Conservation (phyloP, 305 asterid species). For the Ajuga reptans region DNA sequence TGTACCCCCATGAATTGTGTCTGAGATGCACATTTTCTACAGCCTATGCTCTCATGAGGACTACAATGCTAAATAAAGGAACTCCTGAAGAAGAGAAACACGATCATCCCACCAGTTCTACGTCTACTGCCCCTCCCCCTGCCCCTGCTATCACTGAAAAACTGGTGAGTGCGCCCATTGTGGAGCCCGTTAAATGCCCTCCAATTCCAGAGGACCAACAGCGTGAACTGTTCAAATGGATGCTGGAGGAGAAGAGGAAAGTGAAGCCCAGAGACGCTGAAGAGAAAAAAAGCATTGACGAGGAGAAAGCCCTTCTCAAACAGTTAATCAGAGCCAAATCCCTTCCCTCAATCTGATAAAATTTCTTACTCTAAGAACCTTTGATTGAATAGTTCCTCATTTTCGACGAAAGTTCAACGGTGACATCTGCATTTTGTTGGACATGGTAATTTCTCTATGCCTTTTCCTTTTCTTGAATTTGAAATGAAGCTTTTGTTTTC, state of each 20-base stretch:
- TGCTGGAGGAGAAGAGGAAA: conserved; percentile 81
- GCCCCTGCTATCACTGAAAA: conserved; percentile 33
- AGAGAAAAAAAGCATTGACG: conserved; percentile 72
- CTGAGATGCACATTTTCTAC: conserved; percentile 13
- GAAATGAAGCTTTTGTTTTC: neutral
- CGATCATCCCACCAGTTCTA: conserved; percentile 29
- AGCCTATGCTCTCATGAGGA: conserved; percentile 63
- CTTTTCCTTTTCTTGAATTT: neutral
- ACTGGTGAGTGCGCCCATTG: conserved; percentile 23
- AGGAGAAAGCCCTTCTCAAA: conserved; percentile 80
- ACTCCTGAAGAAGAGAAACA: conserved; percentile 35
- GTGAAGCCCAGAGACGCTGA: conserved; percentile 53
- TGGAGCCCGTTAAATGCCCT: conserved; percentile 37
- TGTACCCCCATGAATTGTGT: neutral
- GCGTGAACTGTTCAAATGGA: conserved; percentile 70
- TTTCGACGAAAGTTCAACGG: neutral
- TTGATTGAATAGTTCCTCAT: neutral
- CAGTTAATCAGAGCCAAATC: conserved; percentile 68
- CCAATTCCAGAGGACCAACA: conserved; percentile 67
- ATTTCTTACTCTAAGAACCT: conserved; percentile 14
- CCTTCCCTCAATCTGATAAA: conserved; percentile 20
- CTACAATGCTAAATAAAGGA: conserved; percentile 34
- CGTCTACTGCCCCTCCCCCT: conserved; percentile 26
- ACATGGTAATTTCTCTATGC: neutral
- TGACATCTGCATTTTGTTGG: conserved; percentile 13